Evolutionary conservation across 257 asterid genomes (phyloP), one percentile per base, ranked within the genome.

Genomic region (Nicotiana otophora): DNA sequence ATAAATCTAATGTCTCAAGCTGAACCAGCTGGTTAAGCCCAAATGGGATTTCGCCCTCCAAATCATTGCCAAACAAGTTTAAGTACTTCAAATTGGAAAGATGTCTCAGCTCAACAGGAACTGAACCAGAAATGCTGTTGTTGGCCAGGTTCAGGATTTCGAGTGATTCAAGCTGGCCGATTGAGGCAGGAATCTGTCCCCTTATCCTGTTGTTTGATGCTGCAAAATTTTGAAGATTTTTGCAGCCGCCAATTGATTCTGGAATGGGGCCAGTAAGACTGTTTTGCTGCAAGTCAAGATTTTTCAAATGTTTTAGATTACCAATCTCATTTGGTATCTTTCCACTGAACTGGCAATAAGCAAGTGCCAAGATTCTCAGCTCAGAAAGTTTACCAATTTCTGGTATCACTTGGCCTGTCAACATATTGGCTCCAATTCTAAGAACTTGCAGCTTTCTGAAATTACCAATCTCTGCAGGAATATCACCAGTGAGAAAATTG

Each of bases 71-170:
- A 70, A 91, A 92, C 91, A 95, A 83, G 87, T 92, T 92, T 83
- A 95, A 83, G 87, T 94, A 95, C 85, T 42, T 86, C 90, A 95
- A 81, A 78, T 82, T 89, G 33, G 84, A 82, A 42, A 91, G 83
- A 4, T 51, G 83, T 78, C 93, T 84, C 8, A 95, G 64, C 88
- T 87, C 97, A 2, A 55, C 82, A 5, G 99, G 92, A 75, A 95
- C 81, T 3, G 55, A 63, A 79, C 96, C 99, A 2, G 97, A 87
- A 20, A 95, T 83, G 86, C 92, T 93, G 82, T 95, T 95, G 90
- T 95, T 95, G 78, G 90, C 97, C 66, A 94, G 85, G 81, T 94
- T 95, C 85, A 95, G 69, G 86, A 95, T 84, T 86, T 92, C 85
- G 23, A 95, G 92, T 11, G 92, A 91, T 79, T 81, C 62, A 17